These are phyloP conservation scores for Leptographium lundbergii DNA, from an alignment of 2,329 filamentous ascomycete genomes.

Conservation along the genomic window DNA sequence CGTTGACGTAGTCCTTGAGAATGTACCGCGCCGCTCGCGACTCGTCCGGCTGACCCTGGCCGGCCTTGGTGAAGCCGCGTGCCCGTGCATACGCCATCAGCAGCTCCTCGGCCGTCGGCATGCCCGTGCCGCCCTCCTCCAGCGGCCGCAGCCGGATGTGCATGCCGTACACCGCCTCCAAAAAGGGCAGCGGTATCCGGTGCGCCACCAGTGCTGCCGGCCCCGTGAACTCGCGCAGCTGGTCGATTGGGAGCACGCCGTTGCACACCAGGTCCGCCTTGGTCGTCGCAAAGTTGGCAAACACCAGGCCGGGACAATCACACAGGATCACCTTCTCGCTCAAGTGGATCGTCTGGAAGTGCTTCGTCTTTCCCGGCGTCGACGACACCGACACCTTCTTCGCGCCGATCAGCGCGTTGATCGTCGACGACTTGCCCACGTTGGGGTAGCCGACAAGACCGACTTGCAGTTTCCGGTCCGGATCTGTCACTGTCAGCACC, in stretches of 20 bases:
- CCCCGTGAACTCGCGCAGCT: constrained; percentile 84
- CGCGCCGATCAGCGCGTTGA: constrained; percentile 94
- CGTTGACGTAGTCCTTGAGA: constrained; percentile 94
- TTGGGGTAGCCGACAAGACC: constrained; percentile 96
- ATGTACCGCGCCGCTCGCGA: constrained; percentile 80
- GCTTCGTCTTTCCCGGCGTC: constrained; percentile 96
- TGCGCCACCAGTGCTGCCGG: constrained; percentile 72
- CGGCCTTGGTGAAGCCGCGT: constrained; percentile 80
- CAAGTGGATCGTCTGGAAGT: constrained; percentile 96
- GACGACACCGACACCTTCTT: constrained; percentile 98
- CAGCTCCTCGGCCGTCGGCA: constrained; percentile 73
- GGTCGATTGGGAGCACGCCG: constrained; percentile 90
- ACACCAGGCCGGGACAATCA: constrained; percentile 96
- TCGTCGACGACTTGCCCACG: constrained; percentile 97
- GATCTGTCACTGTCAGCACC: constrained; percentile 19
- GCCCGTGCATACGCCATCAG: constrained; percentile 78
- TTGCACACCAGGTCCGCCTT: constrained; percentile 95
- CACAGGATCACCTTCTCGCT: constrained; percentile 83
- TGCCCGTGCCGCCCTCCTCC: constrained; percentile 87
- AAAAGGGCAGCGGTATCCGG: constrained; percentile 74
- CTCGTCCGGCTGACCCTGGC: constrained; percentile 84
- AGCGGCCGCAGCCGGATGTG: constrained; percentile 66
- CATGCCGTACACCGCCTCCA: constrained; percentile 91
- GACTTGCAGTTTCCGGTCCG: constrained; percentile 63
- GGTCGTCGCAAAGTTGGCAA: constrained; percentile 93